A percentile compares a stretch with the other conserved stretches of the same genome.
Conservation (phyloP, 2,329 filamentous ascomycete species). For the Alternaria triticimaculans region DNA sequence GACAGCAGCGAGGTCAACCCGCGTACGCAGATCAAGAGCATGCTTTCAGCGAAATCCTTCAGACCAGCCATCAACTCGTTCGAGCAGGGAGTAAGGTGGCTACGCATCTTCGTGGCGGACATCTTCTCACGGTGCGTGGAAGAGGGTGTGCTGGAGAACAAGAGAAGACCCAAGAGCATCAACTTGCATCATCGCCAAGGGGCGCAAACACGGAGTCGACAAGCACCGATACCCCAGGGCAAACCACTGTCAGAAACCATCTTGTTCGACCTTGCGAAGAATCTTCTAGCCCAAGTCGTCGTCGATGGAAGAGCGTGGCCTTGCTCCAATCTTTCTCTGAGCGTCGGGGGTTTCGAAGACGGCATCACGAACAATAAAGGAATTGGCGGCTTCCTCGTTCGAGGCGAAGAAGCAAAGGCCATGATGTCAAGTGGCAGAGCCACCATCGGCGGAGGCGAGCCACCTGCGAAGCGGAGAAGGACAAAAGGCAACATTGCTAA, state of each 20-base stretch:
- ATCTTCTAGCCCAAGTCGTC: conserved; percentile 77
- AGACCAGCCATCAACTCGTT: conserved; percentile 78
- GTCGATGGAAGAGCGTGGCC: conserved; percentile 85
- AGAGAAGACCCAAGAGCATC: conserved; percentile 82
- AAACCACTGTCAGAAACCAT: conserved; percentile 73
- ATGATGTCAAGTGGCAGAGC: conserved; percentile 38
- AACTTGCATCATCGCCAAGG: conserved; percentile 82
- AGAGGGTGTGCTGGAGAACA: conserved; percentile 87
- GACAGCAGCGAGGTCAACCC: conserved; percentile 89
- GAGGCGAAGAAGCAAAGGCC: conserved; percentile 63
- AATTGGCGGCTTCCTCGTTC: conserved; percentile 85
- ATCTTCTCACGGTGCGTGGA: conserved; percentile 90
- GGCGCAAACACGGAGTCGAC: conserved; percentile 75
- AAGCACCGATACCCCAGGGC: conserved; percentile 77
- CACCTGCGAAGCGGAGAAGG: conserved; percentile 38
- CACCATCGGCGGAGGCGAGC: conserved; percentile 20
- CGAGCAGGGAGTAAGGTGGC: conserved; percentile 83
- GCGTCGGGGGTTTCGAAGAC: conserved; percentile 91
- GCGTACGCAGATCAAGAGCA: conserved; percentile 92
- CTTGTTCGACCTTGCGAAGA: conserved; percentile 78
- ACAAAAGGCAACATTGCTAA: conserved; percentile 47
- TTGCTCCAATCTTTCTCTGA: conserved; percentile 86
- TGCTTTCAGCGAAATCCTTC: conserved; percentile 97
- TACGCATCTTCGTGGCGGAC: conserved; percentile 89
- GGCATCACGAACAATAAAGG: conserved; percentile 82